Evolutionary conservation across 2,329 filamentous ascomycete genomes (phyloP).

Genomic region (Fusarium ambrosium): DNA sequence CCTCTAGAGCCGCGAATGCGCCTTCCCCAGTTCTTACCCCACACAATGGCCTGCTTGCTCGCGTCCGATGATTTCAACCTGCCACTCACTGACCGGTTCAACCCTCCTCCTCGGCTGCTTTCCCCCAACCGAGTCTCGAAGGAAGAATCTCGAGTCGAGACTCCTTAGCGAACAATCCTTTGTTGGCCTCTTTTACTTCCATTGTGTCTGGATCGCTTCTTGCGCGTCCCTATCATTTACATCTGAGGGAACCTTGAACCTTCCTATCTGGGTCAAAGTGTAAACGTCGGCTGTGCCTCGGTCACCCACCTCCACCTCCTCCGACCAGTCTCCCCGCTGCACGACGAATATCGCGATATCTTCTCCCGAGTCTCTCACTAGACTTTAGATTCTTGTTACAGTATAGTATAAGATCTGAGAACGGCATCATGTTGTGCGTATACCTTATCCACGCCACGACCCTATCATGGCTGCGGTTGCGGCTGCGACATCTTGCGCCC

Average conservation of each 20-base stretch:
- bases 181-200: background rate
- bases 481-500: constrained; percentile 22
- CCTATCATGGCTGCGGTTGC: constrained; percentile 5
- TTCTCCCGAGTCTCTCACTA: background rate
- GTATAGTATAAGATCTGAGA: constrained; percentile 1
- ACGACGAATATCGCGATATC: constrained; percentile 30
- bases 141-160: constrained; percentile 4
- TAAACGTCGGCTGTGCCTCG: constrained; percentile 32
- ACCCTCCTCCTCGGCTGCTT: constrained; percentile 32
- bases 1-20: constrained; percentile 11
- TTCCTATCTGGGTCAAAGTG: constrained; percentile 23
- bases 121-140: constrained; percentile 19
- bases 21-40: constrained; percentile 44
- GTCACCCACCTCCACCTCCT: constrained; percentile 28
- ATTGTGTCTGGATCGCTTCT: background rate
- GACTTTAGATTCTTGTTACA: background rate
- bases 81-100: constrained; percentile 22
- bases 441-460: background rate
- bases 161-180: background rate
- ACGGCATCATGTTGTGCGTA: constrained; percentile 47
- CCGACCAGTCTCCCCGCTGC: constrained; percentile 7
- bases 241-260: constrained; percentile 4
- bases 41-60: constrained; percentile 37
- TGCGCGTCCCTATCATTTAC: background rate
- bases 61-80: constrained; percentile 25